Base-by-base conservation (phyloP, 345 rosid genomes). In the Acer negundo region DNA sequence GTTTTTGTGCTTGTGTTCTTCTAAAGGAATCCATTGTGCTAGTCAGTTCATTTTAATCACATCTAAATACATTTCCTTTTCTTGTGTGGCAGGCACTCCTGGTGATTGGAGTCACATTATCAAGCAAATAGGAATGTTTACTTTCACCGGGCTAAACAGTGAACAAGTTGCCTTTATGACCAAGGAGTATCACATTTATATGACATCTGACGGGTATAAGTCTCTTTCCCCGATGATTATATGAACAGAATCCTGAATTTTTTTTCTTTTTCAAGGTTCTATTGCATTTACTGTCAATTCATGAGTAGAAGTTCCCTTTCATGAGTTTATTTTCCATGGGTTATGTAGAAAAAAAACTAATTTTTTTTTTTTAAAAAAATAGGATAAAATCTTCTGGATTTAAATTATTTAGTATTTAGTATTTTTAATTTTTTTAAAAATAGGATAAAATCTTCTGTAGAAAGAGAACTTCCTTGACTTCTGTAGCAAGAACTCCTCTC, bases 31-130 rank as follows among this genome's bases (percentile, higher is more conserved):
- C 20, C 19, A 10, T 7, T 65, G 11, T 63, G 47, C 26, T 64
- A 28, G 12, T 68, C 12, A n/a, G 63, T 68, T 51, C 12, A 53
- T 0, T 62, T 19, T 55, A 35, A 49, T 65, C 17, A 20, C 7
- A 55, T 67, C 20, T 38, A 51, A 75, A 53, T 35, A 55, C 23
- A 67, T 55, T 38, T 55, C 24, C 44, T 47, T n/a, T 74, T 63
- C 42, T 38, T 40, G 55, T 65, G 73, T 47, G 55, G 78, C 88
- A 92, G 97, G 94, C 65, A 92, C 97, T 77, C 91, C 94, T 11
- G 97, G 97, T 62, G 91, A 92, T 72, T 92, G 97, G 97, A 90
- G 89, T 82, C 97, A 92, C 87, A 89, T 92, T 38, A 82, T 82
- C 79, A 89, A 88, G 85, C 97, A 92, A 81, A 90, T 92, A 74